Evolutionary conservation across 305 asterid species (phyloP), one percentile per base, ranked within the genome.

Genomic region (Solanum aculeatissimum): DNA sequence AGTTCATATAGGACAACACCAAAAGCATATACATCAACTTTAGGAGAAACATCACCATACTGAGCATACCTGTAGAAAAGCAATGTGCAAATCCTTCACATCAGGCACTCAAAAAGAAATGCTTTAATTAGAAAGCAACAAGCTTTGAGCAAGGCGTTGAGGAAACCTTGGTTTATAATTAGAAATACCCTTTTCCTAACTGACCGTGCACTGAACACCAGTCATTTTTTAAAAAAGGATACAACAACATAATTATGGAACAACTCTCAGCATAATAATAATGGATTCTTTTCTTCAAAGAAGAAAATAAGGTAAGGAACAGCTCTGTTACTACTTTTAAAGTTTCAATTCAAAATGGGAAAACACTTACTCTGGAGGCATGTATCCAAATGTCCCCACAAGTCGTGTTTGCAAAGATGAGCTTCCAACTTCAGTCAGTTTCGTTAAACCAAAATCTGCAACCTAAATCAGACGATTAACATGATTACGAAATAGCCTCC

Each of bases 321-420:
- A 72, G 19, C 9, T 21, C 40, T 6, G 1, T 29, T 11, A 7
- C 66, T 51, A 53, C 66, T 78, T 35, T 53, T 78, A 19, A 29
- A 19, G 49, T 38, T 29, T 54, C 83, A 29, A 19, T 32, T 51
- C 16, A 53, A 77, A 78, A 78, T 53, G 83, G 15, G 45, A 32
- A 53, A 78, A 40, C 75, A 86, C 98, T 90, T 93, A 96, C 99
- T 96, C 99, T 15, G 99, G 99, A 60, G 98, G 97, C 98, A 96
- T 96, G 92, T 96, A 96, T 75, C 99, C 99, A 85, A 95, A 96
- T 81, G 99, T 96, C 81, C 99, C 99, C 85, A 91, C 98, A 84
- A 96, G 96, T 43, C 94, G 95, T 5, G 98, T 94, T 77, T 97
- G 96, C 91, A 93, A 65, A 18, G 98, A 93, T 85, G 85, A 88